These are phyloP conservation scores for Argentina anserina DNA, from an alignment of 306 rosid genomes.

Conservation along the genomic window DNA sequence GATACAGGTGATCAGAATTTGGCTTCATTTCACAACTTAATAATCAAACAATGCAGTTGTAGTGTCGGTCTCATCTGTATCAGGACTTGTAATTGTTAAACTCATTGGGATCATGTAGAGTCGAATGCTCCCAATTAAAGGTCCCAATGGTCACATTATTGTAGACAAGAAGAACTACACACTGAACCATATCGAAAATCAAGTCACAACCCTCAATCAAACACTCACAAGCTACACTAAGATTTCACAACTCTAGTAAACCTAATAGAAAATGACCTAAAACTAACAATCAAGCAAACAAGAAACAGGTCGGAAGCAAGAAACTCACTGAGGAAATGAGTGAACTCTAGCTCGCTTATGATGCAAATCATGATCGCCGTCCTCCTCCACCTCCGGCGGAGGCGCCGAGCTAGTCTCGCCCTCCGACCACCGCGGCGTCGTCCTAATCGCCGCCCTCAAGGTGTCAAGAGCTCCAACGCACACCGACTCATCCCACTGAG, in stretches of 20 bases:
- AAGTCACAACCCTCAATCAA: too few relatives aligned
- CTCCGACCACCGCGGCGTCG: slow-evolving; percentile 26
- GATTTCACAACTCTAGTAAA: background rate
- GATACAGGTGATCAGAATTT: background rate
- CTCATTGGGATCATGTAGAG: too few relatives aligned
- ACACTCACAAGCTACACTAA: background rate
- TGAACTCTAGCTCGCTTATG: slow-evolving; percentile 82
- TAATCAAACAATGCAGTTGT: too few relatives aligned
- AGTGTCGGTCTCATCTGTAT: too few relatives aligned
- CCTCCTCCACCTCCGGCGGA: slow-evolving; percentile 25
- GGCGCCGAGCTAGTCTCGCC: slow-evolving; percentile 67
- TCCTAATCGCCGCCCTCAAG: slow-evolving; percentile 30
- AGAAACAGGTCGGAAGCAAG: background rate
- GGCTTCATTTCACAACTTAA: background rate
- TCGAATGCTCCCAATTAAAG: too few relatives aligned
- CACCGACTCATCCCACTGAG: slow-evolving; percentile 32
- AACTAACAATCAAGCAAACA: background rate
- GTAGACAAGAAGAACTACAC: too few relatives aligned
- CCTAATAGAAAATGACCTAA: background rate
- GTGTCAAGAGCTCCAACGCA: slow-evolving; percentile 27
- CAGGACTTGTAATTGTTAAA: too few relatives aligned
- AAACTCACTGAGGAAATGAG: slow-evolving; percentile 60
- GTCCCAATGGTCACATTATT: too few relatives aligned
- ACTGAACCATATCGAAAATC: too few relatives aligned
- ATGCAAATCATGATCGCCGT: slow-evolving; percentile 52